A percentile compares a stretch with the other conserved stretches of the same genome.
Conservation (phyloP, 345 rosid genomes). For the Acer campestre region DNA sequence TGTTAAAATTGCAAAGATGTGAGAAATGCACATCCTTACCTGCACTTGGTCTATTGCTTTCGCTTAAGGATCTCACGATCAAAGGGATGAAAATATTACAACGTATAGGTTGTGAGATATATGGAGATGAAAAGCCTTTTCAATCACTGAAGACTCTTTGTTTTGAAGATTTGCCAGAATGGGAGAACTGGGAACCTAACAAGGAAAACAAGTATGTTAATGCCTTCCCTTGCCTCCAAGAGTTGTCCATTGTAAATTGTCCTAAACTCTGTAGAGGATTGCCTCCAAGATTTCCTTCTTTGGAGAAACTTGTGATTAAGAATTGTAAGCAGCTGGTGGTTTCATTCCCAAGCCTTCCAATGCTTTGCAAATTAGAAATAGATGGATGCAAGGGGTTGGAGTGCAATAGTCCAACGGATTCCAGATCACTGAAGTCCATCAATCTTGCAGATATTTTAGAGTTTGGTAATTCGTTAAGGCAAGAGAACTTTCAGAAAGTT, state of each 20-base stretch:
- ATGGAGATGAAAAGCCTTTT: not conserved
- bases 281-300: not conserved
- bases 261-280: not conserved
- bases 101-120: not conserved
- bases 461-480: not conserved
- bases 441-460: not conserved
- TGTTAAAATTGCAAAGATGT: not conserved
- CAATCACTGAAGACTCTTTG: not conserved
- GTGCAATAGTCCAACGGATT: not conserved
- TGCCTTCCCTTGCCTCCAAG: not conserved
- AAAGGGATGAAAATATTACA: not conserved
- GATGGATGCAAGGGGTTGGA: not conserved
- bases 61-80: slow-evolving; percentile 7
- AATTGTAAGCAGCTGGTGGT: not conserved
- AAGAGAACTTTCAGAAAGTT: too few relatives aligned
- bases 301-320: not conserved
- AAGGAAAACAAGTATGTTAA: not conserved
- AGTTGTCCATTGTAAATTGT: not conserved
- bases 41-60: not conserved
- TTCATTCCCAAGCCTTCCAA: not conserved
- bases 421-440: not conserved
- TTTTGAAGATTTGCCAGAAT: not conserved
- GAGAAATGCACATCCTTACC: not conserved
- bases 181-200: not conserved
- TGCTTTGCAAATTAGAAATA: not conserved